Evolutionary conservation across 2,329 filamentous ascomycete species (phyloP).

Genomic region (Botryotinia calthae): DNA sequence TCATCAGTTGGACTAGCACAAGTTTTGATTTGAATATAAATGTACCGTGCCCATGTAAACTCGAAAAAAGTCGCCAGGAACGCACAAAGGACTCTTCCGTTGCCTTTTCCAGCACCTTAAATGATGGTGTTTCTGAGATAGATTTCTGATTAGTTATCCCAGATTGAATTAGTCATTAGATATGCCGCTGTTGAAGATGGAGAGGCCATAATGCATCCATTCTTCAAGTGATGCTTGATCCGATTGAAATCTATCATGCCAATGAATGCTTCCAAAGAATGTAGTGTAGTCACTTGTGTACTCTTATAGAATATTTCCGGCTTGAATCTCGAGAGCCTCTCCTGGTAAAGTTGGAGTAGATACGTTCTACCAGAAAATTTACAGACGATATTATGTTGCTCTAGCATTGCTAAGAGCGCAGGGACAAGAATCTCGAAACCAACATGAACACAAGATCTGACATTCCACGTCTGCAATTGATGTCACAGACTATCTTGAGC

Average conservation of each 20-base stretch:
- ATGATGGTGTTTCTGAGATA: too few species aligned
- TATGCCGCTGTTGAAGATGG: too few species aligned
- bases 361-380: not conserved
- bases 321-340: conserved; percentile 36
- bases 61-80: too few species aligned
- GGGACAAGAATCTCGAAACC: conserved; percentile 19
- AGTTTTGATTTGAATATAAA: not conserved
- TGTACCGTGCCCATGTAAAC: too few species aligned
- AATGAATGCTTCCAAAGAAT: too few species aligned
- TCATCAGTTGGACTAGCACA: not conserved
- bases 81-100: too few species aligned
- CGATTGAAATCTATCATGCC: too few species aligned
- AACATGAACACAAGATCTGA: conserved; percentile 12
- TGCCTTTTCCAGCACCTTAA: too few species aligned
- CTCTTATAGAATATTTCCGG: conserved; percentile 36
- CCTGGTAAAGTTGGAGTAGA: conserved; percentile 29
- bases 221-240: too few species aligned
- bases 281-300: conserved; percentile 37
- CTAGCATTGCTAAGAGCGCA: conserved; percentile 2
- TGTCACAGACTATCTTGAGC: not conserved
- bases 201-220: too few species aligned
- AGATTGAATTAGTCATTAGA: too few species aligned
- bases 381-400: not conserved
- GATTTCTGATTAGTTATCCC: too few species aligned
- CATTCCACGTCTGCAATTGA: conserved; percentile 13